These are phyloP conservation scores for Coemansia guatemalensis DNA, from an alignment of 192 early-diverging fungal genomes.

Conservation along the genomic window DNA sequence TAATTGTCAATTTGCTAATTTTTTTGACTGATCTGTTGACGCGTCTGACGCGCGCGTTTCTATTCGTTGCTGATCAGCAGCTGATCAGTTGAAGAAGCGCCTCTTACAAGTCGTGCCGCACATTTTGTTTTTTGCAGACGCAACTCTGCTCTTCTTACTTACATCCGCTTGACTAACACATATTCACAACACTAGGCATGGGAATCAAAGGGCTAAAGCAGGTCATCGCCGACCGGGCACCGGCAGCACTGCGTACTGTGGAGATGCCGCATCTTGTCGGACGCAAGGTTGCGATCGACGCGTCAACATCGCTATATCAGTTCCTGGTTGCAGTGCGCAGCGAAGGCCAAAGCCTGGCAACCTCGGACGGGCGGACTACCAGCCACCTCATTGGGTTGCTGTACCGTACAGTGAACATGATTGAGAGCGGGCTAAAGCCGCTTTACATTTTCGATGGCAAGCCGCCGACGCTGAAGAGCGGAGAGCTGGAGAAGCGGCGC, in stretches of 20 bases:
- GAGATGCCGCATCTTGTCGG: slow-evolving; percentile 89
- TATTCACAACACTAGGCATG: slow-evolving; percentile 34
- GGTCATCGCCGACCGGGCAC: slow-evolving; percentile 89
- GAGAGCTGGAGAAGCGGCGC: slow-evolving; percentile 78
- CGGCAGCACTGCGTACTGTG: slow-evolving; percentile 77
- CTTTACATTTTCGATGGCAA: slow-evolving; percentile 99
- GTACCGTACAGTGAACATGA: slow-evolving; percentile 94
- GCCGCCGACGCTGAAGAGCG: slow-evolving; percentile 88
- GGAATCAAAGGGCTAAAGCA: slow-evolving; percentile 88
- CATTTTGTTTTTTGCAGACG: too few relatives aligned
- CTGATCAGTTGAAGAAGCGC: too few relatives aligned
- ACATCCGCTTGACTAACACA: too few relatives aligned
- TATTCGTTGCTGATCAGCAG: too few relatives aligned
- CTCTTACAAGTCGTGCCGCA: too few relatives aligned
- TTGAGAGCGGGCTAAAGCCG: slow-evolving; percentile 95
- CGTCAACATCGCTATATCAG: slow-evolving; percentile 97
- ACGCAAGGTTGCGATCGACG: slow-evolving; percentile 95
- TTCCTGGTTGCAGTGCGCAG: slow-evolving; percentile 95
- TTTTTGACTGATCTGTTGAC: too few relatives aligned
- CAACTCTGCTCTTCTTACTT: too few relatives aligned
- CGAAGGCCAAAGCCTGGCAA: slow-evolving; percentile 88
- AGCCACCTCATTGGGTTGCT: slow-evolving; percentile 97
- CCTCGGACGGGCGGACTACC: slow-evolving; percentile 89
- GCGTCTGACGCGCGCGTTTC: too few relatives aligned
- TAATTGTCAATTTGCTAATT: too few relatives aligned